Conservation (phyloP, 2,329 filamentous ascomycete species). For the Peltaster fructicola region DNA sequence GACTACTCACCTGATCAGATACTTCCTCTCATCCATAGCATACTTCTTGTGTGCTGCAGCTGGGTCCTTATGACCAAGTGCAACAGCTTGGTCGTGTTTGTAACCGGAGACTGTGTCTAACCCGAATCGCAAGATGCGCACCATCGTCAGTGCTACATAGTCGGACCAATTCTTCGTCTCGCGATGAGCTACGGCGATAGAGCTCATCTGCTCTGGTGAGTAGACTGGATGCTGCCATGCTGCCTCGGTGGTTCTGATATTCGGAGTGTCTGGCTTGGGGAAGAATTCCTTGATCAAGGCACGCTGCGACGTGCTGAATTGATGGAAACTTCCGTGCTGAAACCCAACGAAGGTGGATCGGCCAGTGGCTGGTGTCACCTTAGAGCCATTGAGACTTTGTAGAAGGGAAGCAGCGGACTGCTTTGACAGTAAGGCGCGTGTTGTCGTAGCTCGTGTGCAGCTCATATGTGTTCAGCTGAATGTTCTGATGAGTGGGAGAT, state of each 20-base stretch:
- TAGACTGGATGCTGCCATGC: slow-evolving; percentile 40
- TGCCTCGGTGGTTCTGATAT: slow-evolving; percentile 27
- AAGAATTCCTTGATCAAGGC: slow-evolving; percentile 28
- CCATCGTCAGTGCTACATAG: slow-evolving; percentile 56
- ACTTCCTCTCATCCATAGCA: slow-evolving; percentile 66
- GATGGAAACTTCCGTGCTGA: slow-evolving; percentile 15
- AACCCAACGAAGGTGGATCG: slow-evolving; percentile 19
- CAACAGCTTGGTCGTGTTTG: slow-evolving; percentile 44
- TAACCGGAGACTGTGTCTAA: slow-evolving; percentile 73
- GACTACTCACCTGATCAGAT: slow-evolving; percentile 46
- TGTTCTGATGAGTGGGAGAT: too few species aligned
- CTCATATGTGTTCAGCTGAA: too few species aligned
- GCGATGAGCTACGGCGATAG: slow-evolving; percentile 60
- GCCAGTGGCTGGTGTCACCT: slow-evolving; percentile 10
- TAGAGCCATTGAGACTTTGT: slow-evolving; percentile 20
- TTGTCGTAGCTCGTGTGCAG: slow-evolving; percentile 10
- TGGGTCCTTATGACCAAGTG: slow-evolving; percentile 20
- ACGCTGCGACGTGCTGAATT: slow-evolving; percentile 23
- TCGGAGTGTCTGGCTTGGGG: slow-evolving; percentile 25
- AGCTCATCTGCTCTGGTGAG: slow-evolving; percentile 60
- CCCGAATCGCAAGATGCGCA: slow-evolving; percentile 57
- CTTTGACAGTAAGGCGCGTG: slow-evolving; percentile 17
- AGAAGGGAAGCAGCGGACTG: slow-evolving; percentile 21
- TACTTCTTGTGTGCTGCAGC: slow-evolving; percentile 43
- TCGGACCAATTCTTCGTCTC: slow-evolving; percentile 57